Percentiles rank a stretch among this genome's conserved stretches.
These are phyloP conservation scores for Closterium sp. DNA, from an alignment of 139 green algal genomes.

Conservation along the genomic window DNA sequence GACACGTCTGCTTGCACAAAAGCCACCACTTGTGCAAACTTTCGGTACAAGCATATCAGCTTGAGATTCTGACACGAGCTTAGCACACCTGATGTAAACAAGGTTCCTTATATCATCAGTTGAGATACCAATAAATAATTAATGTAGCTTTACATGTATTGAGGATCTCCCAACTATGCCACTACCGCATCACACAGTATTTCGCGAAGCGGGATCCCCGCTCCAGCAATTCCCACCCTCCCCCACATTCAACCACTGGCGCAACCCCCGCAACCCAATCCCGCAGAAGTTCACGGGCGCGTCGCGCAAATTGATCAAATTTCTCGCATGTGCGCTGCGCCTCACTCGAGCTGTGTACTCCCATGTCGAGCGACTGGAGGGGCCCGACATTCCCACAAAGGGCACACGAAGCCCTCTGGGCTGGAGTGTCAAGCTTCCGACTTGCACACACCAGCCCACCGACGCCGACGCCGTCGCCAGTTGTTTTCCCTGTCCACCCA, in stretches of 20 bases:
- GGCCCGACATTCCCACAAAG: background rate
- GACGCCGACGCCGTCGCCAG: background rate
- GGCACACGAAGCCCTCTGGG: background rate
- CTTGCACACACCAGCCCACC: background rate
- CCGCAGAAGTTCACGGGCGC: background rate
- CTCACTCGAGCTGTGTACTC: background rate
- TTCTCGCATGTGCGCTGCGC: background rate
- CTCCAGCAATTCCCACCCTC: background rate
- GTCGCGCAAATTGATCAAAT: background rate
- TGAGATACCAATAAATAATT: too few species aligned
- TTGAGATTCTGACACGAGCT: too few species aligned
- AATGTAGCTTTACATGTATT: too few species aligned
- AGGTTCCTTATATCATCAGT: too few species aligned
- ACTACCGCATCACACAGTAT: too few species aligned
- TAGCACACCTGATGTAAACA: too few species aligned
- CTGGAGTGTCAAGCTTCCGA: too few species aligned
- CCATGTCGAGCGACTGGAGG: background rate
- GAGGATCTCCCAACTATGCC: too few species aligned
- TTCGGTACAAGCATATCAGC: background rate
- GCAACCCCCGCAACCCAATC: background rate
- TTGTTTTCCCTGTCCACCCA: background rate
- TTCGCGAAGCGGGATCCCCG: too few species aligned
- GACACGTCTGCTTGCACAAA: background rate
- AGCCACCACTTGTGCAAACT: too few species aligned
- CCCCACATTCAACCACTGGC: background rate